Base-by-base conservation (phyloP, 1,284 basidiomycete species). In the Rhodotorula glutinis region DNA sequence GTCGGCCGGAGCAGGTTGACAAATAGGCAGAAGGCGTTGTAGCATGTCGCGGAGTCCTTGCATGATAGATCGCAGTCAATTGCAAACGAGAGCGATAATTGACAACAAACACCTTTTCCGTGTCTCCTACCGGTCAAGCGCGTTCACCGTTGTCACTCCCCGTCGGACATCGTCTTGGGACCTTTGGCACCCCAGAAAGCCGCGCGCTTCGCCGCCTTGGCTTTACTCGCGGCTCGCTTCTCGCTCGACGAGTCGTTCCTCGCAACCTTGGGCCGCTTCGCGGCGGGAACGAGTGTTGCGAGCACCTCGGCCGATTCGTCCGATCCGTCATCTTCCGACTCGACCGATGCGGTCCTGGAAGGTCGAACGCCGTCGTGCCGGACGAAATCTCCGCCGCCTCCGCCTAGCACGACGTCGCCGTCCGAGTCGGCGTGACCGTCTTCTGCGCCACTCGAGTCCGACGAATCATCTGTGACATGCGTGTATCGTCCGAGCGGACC, bases 131-230 rank as follows among this genome's bases (percentile, higher is more conserved):
- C 52, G 3, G 3, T 25, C 10, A 11, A 25, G 21, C 47, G 23
- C 7, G 21, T 9, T n/a, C 11, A n/a, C n/a, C 25, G n/a, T 27
- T 27, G 7, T 13, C 40, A 13, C 27, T 60, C 40, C n/a, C 53
- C 49, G 41, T 68, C 66, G 11, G 49, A 29, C 13, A 25, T 29
- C 25, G 11, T 23, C 60, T 49, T 64, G 17, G 30, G 52, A 0
- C 66, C 66, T 53, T 68, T 68, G 10, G 60, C 56, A 0, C 27
- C 51, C 66, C 66, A 68, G 46, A 29, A 68, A 13, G 59, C 66
- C 19, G 51, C 51, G 17, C 44, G 40, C 19, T 47, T 57, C 8
- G 44, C 38, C 13, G 44, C 30, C n/a, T 62, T 66, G 10, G 49
- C 59, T 52, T 55, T 27, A 21, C 51, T 44, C 30, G 43, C 21